Percentiles rank a stretch among this genome's conserved stretches.
Conservation (phyloP, 2,329 filamentous ascomycete species). For the Dendryphion nanum region DNA sequence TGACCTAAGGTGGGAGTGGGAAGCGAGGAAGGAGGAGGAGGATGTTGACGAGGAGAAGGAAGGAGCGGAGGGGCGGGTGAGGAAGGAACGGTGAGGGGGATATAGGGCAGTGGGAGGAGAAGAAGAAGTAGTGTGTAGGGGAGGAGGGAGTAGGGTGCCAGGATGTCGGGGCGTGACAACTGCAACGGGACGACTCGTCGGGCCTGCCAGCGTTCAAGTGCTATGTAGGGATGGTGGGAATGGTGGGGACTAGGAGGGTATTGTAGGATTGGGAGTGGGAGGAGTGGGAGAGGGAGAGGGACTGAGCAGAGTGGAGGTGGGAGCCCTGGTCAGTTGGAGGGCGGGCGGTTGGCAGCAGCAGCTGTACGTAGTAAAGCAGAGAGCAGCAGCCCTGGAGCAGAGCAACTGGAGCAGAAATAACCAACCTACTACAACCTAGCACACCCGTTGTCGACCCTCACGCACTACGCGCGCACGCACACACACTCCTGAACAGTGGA, state of each 20-base stretch:
- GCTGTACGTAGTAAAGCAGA: slow-evolving; percentile 29
- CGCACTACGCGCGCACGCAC: too few relatives aligned
- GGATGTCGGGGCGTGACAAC: slow-evolving; percentile 32
- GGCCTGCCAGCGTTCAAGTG: slow-evolving; percentile 38
- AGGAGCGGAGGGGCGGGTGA: slow-evolving; percentile 1
- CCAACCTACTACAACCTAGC: too few relatives aligned
- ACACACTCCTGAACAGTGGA: too few relatives aligned
- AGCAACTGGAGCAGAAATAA: too few relatives aligned
- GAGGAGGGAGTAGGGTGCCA: slow-evolving; percentile 30
- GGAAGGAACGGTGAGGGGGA: slow-evolving; percentile 12
- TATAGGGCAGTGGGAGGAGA: slow-evolving; percentile 11
- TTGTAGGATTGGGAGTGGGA: too few relatives aligned
- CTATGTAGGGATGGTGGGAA: slow-evolving; percentile 12
- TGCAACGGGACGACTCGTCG: slow-evolving; percentile 17
- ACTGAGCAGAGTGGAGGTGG: too few relatives aligned
- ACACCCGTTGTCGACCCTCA: too few relatives aligned
- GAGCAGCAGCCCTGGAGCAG: slow-evolving; percentile 36
- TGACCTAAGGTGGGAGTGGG: not conserved
- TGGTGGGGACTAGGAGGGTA: too few relatives aligned
- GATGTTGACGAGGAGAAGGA: slow-evolving; percentile 5
- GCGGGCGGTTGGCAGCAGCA: slow-evolving; percentile 34
- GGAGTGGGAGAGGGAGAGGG: too few relatives aligned
- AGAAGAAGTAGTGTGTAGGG: slow-evolving; percentile 18
- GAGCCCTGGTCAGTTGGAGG: too few relatives aligned
- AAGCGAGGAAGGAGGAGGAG: not conserved